These are phyloP conservation scores for Melanomma pulvis-pyrius DNA, from an alignment of 495 filamentous ascomycete species.

Conservation along the genomic window DNA sequence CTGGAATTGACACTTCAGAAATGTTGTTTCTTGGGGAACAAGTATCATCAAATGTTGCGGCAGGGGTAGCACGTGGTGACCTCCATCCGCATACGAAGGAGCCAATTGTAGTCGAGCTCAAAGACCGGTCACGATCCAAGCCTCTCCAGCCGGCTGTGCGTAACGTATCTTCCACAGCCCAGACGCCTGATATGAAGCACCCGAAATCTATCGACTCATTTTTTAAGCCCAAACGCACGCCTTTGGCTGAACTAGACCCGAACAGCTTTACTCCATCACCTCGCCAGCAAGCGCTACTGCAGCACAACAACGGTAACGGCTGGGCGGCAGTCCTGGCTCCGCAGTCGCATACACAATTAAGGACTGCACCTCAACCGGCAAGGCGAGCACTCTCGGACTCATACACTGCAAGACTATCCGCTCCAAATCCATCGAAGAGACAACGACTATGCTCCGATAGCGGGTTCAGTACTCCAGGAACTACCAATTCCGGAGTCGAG, in stretches of 20 bases:
- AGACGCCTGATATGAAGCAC: slow-evolving; percentile 60
- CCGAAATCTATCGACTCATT: slow-evolving; percentile 72
- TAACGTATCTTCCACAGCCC: slow-evolving; percentile 35
- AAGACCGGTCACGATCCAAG: slow-evolving; percentile 24
- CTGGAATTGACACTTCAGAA: slow-evolving; percentile 61
- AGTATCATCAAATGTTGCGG: slow-evolving; percentile 68
- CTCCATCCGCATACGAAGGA: slow-evolving; percentile 88
- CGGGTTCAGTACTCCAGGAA: slow-evolving; percentile 37
- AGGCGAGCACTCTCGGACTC: slow-evolving; percentile 30
- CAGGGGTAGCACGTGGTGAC: slow-evolving; percentile 78
- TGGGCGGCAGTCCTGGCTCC: slow-evolving; percentile 51
- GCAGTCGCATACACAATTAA: slow-evolving; percentile 43
- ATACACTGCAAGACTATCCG: slow-evolving; percentile 39
- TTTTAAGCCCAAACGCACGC: slow-evolving; percentile 74
- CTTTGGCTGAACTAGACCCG: slow-evolving; percentile 82
- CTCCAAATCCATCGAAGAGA: slow-evolving; percentile 60
- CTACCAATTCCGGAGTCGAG: slow-evolving; percentile 43
- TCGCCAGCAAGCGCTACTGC: slow-evolving; percentile 63
- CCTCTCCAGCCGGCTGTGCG: slow-evolving; percentile 25
- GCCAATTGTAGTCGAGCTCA: slow-evolving; percentile 16
- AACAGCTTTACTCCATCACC: slow-evolving; percentile 78
- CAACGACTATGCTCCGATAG: slow-evolving; percentile 64
- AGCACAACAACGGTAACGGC: slow-evolving; percentile 46
- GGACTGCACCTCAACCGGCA: slow-evolving; percentile 45
- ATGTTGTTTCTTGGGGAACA: slow-evolving; percentile 79